These are phyloP conservation scores for Candida montana DNA, from an alignment of 805 yeast genomes.

Conservation along the genomic window DNA sequence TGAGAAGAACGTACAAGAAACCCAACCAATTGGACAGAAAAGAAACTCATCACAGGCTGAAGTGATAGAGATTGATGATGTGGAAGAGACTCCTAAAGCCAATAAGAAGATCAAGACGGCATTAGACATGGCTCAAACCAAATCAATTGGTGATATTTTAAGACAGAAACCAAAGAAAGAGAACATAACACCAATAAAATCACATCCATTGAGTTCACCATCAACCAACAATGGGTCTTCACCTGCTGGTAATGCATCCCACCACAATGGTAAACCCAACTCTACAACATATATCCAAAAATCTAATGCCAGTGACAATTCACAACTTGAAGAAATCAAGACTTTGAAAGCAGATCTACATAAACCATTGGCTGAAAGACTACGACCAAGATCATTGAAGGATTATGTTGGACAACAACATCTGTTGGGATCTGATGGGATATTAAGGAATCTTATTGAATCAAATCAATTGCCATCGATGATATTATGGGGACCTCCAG, in stretches of 20 bases:
- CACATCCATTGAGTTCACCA: no score
- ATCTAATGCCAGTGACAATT: not conserved
- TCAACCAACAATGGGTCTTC: not conserved
- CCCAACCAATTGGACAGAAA: not conserved
- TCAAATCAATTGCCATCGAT: conserved; percentile 71
- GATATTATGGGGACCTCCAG: conserved; percentile 94
- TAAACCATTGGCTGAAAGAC: conserved; percentile 63
- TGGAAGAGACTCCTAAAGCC: conserved; percentile 2
- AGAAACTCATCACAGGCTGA: conserved; percentile 1
- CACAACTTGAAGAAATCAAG: conserved; percentile 15
- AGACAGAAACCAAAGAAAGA: conserved; percentile 1
- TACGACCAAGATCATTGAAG: conserved; percentile 68
- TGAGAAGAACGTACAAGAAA: not conserved
- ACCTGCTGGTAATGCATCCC: not conserved
- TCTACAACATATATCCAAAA: conserved; percentile 1
- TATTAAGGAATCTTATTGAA: conserved; percentile 58
- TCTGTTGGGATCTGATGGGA: conserved; percentile 59
- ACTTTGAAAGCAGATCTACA: conserved; percentile 12
- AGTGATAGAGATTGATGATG: conserved; percentile 15
- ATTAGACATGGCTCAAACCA: conserved; percentile 3
- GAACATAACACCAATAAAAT: not conserved
- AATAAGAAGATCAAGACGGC: conserved; percentile 7
- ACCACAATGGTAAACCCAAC: not conserved
- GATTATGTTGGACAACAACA: conserved; percentile 86
- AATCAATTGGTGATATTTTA: conserved; percentile 8